These are phyloP conservation scores for Sideroxylon spinosum DNA, from an alignment of 179 eudicot species.

Conservation along the genomic window DNA sequence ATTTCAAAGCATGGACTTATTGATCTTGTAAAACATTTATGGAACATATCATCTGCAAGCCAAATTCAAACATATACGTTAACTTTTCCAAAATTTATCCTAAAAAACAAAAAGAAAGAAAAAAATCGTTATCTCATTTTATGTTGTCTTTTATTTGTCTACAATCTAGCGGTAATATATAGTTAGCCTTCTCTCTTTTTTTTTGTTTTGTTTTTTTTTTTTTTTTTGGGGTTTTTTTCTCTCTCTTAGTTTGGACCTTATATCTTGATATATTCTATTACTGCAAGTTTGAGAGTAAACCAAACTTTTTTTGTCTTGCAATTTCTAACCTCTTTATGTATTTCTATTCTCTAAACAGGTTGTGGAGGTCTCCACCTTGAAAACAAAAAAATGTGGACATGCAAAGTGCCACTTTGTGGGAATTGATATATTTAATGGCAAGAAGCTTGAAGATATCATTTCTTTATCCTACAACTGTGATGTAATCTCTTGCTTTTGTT, in stretches of 20 bases:
- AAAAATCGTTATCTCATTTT: background rate
- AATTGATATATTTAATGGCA: slow-evolving; percentile 35
- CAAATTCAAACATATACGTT: too few species aligned
- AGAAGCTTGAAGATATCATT: slow-evolving; percentile 33
- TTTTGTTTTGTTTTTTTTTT: too few species aligned
- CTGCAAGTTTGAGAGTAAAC: background rate
- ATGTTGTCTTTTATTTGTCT: background rate
- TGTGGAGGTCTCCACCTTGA: slow-evolving; percentile 48
- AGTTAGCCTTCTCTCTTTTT: background rate
- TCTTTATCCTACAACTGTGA: slow-evolving; percentile 33
- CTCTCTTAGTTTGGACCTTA: too few species aligned
- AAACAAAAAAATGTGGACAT: slow-evolving; percentile 51
- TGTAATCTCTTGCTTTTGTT: slow-evolving; percentile 13
- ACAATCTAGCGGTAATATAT: background rate
- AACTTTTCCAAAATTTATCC: too few species aligned
- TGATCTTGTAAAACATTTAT: too few species aligned
- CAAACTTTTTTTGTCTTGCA: background rate
- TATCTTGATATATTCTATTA: background rate
- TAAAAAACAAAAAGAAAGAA: background rate
- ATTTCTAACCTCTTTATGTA: background rate
- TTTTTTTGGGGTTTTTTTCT: too few species aligned
- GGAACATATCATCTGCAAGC: too few species aligned
- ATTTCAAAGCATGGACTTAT: too few species aligned
- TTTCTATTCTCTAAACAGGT: slow-evolving; percentile 24
- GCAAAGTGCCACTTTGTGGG: slow-evolving; percentile 52